phyloP scores from a whole-genome alignment of 768 basidiomycete genomes.

The Peribolospora kevripleyi region DNA sequence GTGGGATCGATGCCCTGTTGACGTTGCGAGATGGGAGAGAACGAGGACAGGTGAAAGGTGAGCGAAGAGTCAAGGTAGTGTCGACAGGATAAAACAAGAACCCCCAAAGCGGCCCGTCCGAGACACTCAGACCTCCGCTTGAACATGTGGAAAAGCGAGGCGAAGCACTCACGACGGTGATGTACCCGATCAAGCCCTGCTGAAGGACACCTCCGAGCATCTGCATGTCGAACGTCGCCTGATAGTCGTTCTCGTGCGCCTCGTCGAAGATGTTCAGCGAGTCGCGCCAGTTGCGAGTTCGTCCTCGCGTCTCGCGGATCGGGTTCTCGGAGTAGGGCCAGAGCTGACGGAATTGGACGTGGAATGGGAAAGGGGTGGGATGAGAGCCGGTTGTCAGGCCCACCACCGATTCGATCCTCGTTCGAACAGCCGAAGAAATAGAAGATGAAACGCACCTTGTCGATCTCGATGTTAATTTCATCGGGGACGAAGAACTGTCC shows the following conservation, averaged over 20 bases:
- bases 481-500: slow-evolving; percentile 19
- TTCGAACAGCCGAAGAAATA: background rate
- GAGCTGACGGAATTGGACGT: background rate
- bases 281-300: slow-evolving; percentile 20
- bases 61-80: no score
- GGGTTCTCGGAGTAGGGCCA: slow-evolving; percentile 17
- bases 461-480: slow-evolving; percentile 16
- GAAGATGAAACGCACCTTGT: slow-evolving; percentile 12
- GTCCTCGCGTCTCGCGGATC: slow-evolving; percentile 14
- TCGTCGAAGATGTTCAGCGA: slow-evolving; percentile 18
- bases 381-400: no score
- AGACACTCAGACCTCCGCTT: no score
- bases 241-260: slow-evolving; percentile 16
- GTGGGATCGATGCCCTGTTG: no score
- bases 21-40: no score
- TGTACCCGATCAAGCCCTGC: slow-evolving; percentile 17
- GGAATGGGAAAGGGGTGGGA: background rate
- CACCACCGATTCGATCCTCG: no score
- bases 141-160: no score
- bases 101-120: no score
- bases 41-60: no score
- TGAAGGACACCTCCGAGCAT: slow-evolving; percentile 16
- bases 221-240: slow-evolving; percentile 16
- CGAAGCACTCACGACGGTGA: slow-evolving; percentile 11
- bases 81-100: no score